Base-by-base conservation (phyloP, 139 green algal species). In the Mychonastes homosphaera region DNA sequence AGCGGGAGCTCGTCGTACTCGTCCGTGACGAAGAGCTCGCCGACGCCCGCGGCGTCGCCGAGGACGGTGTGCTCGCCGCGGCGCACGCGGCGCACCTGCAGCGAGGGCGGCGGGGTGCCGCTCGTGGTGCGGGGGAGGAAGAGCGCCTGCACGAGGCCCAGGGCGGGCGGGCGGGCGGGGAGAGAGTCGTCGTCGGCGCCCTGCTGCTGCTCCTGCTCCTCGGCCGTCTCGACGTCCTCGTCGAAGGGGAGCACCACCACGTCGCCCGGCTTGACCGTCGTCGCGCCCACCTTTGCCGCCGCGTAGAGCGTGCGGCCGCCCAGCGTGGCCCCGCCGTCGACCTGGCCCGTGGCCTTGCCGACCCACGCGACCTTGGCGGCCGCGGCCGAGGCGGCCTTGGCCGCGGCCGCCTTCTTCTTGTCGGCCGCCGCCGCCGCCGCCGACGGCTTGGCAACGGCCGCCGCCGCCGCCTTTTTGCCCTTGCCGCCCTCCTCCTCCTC, bases 1-100 rank as follows among this genome's bases (percentile, higher is more conserved):
- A 56, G 32, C 4, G 50, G 28, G 24, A 56, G 19, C 30, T 40
- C 33, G 19, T 33, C 30, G 21, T 58, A 62, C 19, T 58, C 39
- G 28, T 75, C 57, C 16, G 79, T 83, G 10, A 94, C 49, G 69
- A 94, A 96, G 26, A 96, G 73, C 67, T 96, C 89, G 15, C 26
- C 46, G 3, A 86, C 73, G 1, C 65, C 68, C 8, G 79, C 90
- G 5, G 84, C 85, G 56, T 95, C 89, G 19, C 83, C 90, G 52
- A 97, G 77, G 50, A 97, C 80, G 13, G 90, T 96, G 36, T 92
- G 84, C 15, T 36, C 33, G 19, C 83, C 88, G 9, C 68, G 69
- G 38, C 83, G 61, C 62, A 97, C 38, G 38, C 76, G 33, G 4
- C 90, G 76, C 27, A 94, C 63, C 74, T 94, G 81, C 40, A 67